These are phyloP conservation scores for Claviceps sp. DNA, from an alignment of 2,329 filamentous ascomycete species.

Conservation along the genomic window DNA sequence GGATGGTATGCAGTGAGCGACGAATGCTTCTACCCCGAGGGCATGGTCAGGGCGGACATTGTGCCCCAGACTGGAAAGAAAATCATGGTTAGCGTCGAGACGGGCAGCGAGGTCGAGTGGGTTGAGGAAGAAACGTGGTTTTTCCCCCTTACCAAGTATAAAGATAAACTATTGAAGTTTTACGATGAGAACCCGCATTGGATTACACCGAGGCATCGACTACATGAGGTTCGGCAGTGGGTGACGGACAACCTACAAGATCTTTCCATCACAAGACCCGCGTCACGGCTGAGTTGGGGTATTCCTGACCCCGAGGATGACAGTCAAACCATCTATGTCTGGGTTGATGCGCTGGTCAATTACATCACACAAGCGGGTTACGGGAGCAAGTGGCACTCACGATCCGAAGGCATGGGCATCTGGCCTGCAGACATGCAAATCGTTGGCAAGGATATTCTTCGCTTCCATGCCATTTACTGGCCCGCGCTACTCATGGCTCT, in stretches of 20 bases:
- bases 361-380: slow-evolving; percentile 85
- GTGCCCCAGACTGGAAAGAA: slow-evolving; percentile 73
- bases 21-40: slow-evolving; percentile 85
- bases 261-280: slow-evolving; percentile 76
- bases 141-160: slow-evolving; percentile 76
- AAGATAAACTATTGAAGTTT: slow-evolving; percentile 63
- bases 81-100: slow-evolving; percentile 72
- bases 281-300: slow-evolving; percentile 70
- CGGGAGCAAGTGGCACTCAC: slow-evolving; percentile 45
- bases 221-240: slow-evolving; percentile 66
- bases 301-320: slow-evolving; percentile 76
- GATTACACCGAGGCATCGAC: slow-evolving; percentile 58
- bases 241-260: slow-evolving; percentile 71
- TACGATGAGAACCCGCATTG: slow-evolving; percentile 68
- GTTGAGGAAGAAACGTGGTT: slow-evolving; percentile 88
- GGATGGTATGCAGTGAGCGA: slow-evolving; percentile 97
- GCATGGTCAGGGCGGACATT: slow-evolving; percentile 57
- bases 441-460: slow-evolving; percentile 90
- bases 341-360: slow-evolving; percentile 91
- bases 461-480: slow-evolving; percentile 98
- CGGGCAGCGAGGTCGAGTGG: slow-evolving; percentile 90
- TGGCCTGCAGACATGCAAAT: slow-evolving; percentile 92
- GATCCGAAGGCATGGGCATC: slow-evolving; percentile 44
- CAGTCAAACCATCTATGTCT: slow-evolving; percentile 90
- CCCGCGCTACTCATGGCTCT: slow-evolving; percentile 88